Conservation (phyloP, 441 rosid species). For the Populus tomentosa region DNA sequence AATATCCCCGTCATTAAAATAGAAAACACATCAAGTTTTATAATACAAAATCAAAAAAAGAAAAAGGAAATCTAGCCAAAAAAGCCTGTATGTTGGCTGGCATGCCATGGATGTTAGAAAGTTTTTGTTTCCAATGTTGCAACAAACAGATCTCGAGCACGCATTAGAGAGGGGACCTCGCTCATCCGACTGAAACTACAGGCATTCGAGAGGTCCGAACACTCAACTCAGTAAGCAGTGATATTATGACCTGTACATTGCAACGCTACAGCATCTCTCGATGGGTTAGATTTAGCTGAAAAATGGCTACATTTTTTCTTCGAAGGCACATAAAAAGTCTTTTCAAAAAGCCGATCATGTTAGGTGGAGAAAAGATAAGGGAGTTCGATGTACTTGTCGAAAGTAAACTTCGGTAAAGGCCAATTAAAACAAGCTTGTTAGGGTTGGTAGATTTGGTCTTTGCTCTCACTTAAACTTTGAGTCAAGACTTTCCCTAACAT, state of each 20-base stretch:
- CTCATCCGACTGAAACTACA: not conserved
- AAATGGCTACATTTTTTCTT: not conserved
- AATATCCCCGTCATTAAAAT: slow-evolving; percentile 40
- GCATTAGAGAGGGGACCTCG: not conserved
- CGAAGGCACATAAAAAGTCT: not conserved
- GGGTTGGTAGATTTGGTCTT: too few species aligned
- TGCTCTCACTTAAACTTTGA: too few species aligned
- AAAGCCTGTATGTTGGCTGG: not conserved
- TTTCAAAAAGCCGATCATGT: not conserved
- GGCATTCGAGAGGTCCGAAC: not conserved
- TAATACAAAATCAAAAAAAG: not conserved
- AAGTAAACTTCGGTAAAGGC: not conserved
- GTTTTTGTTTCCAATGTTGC: not conserved
- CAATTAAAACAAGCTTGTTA: not conserved
- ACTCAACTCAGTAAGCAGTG: slow-evolving; percentile 14
- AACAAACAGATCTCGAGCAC: not conserved
- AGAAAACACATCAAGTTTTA: not conserved
- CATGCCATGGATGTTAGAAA: not conserved
- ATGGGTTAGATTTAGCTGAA: not conserved
- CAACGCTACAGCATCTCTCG: not conserved
- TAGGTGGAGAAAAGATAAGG: not conserved
- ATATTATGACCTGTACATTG: not conserved
- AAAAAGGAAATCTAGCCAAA: not conserved
- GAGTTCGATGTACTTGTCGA: not conserved
- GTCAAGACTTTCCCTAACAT: too few species aligned